phyloP scores from a whole-genome alignment of 1,139 yeast species.

The Kodamaea arcana region DNA sequence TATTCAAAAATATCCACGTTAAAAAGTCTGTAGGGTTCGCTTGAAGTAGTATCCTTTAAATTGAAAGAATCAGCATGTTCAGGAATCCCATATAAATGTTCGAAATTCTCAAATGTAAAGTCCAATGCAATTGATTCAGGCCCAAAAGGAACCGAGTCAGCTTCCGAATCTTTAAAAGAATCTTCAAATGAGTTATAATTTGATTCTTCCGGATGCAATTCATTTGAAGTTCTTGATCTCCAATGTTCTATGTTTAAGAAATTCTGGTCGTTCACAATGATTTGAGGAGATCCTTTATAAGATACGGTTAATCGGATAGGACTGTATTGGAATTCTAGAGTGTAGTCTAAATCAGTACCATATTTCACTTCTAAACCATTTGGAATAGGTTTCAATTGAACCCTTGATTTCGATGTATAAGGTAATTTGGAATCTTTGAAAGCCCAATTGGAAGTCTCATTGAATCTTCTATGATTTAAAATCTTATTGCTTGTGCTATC shows the following conservation, averaged over 20 bases:
- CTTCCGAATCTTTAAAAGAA: conserved; percentile 53
- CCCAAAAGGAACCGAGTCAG: conserved; percentile 69
- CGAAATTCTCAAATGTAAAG: conserved; percentile 56
- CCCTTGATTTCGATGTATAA: conserved; percentile 6
- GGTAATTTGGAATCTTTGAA: conserved; percentile 24
- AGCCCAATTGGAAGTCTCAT: conserved; percentile 60
- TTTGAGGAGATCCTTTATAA: conserved; percentile 40
- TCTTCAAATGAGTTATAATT: conserved; percentile 58
- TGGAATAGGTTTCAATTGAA: conserved; percentile 11
- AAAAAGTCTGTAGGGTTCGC: conserved; percentile 73
- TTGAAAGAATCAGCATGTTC: conserved; percentile 86
- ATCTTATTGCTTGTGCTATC: conserved; percentile 16
- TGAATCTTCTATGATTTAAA: conserved; percentile 46
- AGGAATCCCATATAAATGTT: conserved; percentile 83
- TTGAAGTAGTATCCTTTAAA: conserved; percentile 60
- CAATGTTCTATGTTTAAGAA: conserved; percentile 78
- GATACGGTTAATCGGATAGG: conserved; percentile 53
- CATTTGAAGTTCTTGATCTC: conserved; percentile 40
- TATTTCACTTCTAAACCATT: conserved; percentile 29
- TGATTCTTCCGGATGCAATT: conserved; percentile 50
- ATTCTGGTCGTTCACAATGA: conserved; percentile 64
- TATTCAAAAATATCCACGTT: conserved; percentile 96
- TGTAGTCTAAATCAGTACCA: conserved; percentile 35
- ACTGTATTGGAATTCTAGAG: conserved; percentile 37
- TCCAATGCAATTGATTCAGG: conserved; percentile 90